These are phyloP conservation scores for Zostera marina DNA, from an alignment of 116 monocot species.

Conservation along the genomic window DNA sequence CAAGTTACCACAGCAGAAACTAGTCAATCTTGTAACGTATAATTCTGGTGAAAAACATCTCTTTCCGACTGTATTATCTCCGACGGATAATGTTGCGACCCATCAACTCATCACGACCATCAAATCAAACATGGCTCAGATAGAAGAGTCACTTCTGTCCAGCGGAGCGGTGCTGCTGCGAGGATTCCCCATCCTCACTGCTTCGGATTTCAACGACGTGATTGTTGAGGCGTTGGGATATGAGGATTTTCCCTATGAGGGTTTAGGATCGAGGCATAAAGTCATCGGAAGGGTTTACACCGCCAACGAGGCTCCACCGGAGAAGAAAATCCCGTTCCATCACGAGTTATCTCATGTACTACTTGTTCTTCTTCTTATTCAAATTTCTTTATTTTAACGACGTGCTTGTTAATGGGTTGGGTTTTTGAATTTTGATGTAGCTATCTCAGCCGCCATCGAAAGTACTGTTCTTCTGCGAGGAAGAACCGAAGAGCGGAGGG, in stretches of 20 bases:
- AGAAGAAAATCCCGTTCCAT: constrained; percentile 85
- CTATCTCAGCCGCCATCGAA: constrained; percentile 40
- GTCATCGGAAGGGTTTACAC: constrained; percentile 81
- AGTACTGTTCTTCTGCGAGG: constrained; percentile 82
- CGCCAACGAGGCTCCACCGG: constrained; percentile 95
- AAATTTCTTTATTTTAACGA: too few species aligned
- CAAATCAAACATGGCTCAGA: constrained; percentile 19
- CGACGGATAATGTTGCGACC: constrained; percentile 10
- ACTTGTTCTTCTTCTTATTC: too few species aligned
- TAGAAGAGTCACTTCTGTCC: constrained; percentile 19
- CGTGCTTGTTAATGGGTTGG: too few species aligned
- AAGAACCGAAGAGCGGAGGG: constrained; percentile 62
- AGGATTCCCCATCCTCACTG: constrained; percentile 46
- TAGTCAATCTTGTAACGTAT: too few species aligned
- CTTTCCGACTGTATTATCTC: constrained; percentile 33
- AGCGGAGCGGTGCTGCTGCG: constrained; percentile 60
- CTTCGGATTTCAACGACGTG: constrained; percentile 50
- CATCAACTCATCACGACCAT: constrained; percentile 20
- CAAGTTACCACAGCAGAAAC: too few species aligned
- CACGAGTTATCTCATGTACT: constrained; percentile 87
- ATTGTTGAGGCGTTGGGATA: constrained; percentile 74
- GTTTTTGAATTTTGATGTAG: too few species aligned
- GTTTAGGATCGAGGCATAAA: constrained; percentile 68
- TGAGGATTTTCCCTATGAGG: constrained; percentile 77
- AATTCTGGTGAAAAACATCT: too few species aligned